A percentile compares a stretch with the other conserved stretches of the same genome.
These are phyloP conservation scores for Stachybotrys chartarum DNA, from an alignment of 2,329 filamentous ascomycete genomes.

Conservation along the genomic window DNA sequence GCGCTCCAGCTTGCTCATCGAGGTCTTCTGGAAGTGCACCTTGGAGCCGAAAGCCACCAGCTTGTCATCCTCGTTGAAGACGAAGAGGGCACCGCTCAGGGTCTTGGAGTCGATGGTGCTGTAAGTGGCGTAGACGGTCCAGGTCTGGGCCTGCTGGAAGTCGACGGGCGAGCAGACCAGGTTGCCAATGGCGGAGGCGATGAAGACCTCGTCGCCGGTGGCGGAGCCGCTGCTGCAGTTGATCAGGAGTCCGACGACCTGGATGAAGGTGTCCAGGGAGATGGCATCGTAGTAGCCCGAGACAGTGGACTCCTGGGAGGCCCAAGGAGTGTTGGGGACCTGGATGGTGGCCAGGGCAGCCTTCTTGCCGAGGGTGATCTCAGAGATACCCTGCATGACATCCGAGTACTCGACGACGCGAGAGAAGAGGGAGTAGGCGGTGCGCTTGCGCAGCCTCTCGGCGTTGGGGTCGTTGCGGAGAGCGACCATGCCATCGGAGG, in stretches of 20 bases:
- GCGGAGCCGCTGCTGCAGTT: conserved; percentile 8
- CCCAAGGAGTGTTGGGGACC: conserved; percentile 5
- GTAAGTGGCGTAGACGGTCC: conserved; percentile 11
- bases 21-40: conserved; percentile 9
- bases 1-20: conserved; percentile 8
- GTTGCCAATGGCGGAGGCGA: conserved; percentile 4
- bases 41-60: conserved; percentile 7
- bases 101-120: conserved; percentile 6
- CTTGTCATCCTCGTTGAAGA: conserved; percentile 6
- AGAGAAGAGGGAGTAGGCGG: conserved; percentile 10
- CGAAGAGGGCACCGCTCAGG: conserved; percentile 9
- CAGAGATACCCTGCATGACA: conserved; percentile 8
- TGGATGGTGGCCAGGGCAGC: conserved; percentile 10
- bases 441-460: conserved; percentile 7
- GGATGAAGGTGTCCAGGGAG: conserved; percentile 12
- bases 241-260: conserved; percentile 12
- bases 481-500: conserved; percentile 5
- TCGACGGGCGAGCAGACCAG: not conserved
- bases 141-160: conserved; percentile 2
- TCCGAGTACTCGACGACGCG: conserved; percentile 11
- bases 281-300: conserved; percentile 10
- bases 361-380: conserved; percentile 7
- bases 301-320: conserved; percentile 6
- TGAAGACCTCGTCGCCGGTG: conserved; percentile 8
- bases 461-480: conserved; percentile 5